phyloP scores from a whole-genome alignment of 2,329 filamentous ascomycete species.

The Exophiala sp. region DNA sequence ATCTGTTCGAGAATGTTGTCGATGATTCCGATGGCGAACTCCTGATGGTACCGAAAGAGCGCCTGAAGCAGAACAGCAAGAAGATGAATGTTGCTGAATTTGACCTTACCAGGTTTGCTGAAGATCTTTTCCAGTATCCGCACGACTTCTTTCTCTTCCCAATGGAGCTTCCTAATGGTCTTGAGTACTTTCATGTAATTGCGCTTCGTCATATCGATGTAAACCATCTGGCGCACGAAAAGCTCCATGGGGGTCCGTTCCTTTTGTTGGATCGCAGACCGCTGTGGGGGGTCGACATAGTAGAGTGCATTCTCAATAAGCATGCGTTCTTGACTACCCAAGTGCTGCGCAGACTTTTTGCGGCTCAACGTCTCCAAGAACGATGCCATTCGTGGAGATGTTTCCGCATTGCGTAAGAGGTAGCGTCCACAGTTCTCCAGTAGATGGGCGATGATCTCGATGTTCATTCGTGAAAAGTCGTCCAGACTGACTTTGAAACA shows the following conservation, averaged over 20 bases:
- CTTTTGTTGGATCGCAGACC: slow-evolving; percentile 92
- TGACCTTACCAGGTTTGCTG: slow-evolving; percentile 93
- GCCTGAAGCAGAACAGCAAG: slow-evolving; percentile 85
- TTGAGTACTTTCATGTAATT: slow-evolving; percentile 92
- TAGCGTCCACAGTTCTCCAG: slow-evolving; percentile 96
- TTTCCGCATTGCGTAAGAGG: slow-evolving; percentile 86
- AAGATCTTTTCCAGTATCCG: slow-evolving; percentile 83
- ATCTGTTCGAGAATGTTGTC: slow-evolving; percentile 89
- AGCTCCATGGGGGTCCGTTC: slow-evolving; percentile 90
- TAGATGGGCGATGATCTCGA: slow-evolving; percentile 95
- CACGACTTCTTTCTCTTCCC: slow-evolving; percentile 89
- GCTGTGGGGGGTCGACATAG: slow-evolving; percentile 92
- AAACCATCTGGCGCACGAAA: slow-evolving; percentile 89
- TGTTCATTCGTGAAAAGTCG: slow-evolving; percentile 98
- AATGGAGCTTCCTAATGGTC: slow-evolving; percentile 91
- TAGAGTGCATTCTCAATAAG: slow-evolving; percentile 97
- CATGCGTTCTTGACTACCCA: slow-evolving; percentile 95
- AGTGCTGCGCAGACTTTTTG: slow-evolving; percentile 92
- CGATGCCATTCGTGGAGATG: slow-evolving; percentile 84
- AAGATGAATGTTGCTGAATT: slow-evolving; percentile 93
- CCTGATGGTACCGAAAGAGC: slow-evolving; percentile 85
- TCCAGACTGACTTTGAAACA: slow-evolving; percentile 96
- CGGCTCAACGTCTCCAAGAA: slow-evolving; percentile 93
- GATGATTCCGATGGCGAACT: slow-evolving; percentile 85
- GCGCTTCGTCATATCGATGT: slow-evolving; percentile 88